Conservation (phyloP, 768 basidiomycete genomes). For the Saitozyma podzolica region DNA sequence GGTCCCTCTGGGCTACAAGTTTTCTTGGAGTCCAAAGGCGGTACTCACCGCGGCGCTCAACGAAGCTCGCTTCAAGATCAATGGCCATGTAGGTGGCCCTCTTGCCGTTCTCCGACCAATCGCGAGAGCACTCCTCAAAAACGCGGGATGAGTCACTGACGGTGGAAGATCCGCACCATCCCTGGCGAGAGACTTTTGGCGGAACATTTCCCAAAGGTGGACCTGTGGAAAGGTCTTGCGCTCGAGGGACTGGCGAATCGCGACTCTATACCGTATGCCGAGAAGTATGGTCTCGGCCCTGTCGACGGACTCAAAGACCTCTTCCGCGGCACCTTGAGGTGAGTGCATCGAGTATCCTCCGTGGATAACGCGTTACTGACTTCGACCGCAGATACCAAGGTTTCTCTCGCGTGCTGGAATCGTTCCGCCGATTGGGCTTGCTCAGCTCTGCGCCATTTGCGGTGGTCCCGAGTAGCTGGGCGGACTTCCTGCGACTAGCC, state of each 20-base stretch:
- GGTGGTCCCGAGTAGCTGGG: slow-evolving; percentile 55
- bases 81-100: slow-evolving; percentile 58
- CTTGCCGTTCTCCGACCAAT: no score
- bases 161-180: slow-evolving; percentile 54
- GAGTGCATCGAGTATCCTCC: slow-evolving; percentile 13
- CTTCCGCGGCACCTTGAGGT: slow-evolving; percentile 83
- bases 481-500: slow-evolving; percentile 53
- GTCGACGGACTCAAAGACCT: slow-evolving; percentile 62
- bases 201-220: slow-evolving; percentile 66
- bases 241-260: slow-evolving; percentile 87
- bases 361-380: slow-evolving; percentile 1
- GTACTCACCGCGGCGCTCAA: slow-evolving; percentile 80
- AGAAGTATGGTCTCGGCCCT: slow-evolving; percentile 63
- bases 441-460: slow-evolving; percentile 56
- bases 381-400: slow-evolving; percentile 69
- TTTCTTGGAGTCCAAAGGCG: slow-evolving; percentile 88
- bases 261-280: slow-evolving; percentile 70
- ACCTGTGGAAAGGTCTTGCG: slow-evolving; percentile 63
- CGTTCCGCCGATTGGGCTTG: slow-evolving; percentile 70
- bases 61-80: slow-evolving; percentile 65
- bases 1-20: slow-evolving; percentile 81
- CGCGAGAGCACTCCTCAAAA: not conserved
- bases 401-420: slow-evolving; percentile 70
- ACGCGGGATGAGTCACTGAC: not conserved
- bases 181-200: slow-evolving; percentile 61